Base-by-base conservation (phyloP, 164 flowering plant species). In the Cinnamomum micranthum region DNA sequence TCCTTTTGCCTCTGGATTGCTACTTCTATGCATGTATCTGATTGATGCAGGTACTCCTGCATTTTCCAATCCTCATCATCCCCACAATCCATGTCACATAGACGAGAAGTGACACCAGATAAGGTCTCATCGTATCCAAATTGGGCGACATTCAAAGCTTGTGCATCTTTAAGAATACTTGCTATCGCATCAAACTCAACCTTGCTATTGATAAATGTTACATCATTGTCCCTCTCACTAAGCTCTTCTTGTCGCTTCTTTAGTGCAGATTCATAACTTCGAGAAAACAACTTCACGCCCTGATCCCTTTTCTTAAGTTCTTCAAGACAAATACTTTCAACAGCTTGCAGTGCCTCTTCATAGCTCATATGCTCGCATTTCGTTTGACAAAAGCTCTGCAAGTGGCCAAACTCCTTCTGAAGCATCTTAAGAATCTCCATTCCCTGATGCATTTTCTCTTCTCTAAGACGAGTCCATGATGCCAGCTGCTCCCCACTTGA, bases 1-100 rank as follows among this genome's bases (percentile, higher is more conserved):
- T 96, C 97, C 82, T 94, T 94, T 80, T 85, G 98, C 69, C 87
- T 89, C 84, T 89, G 97, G 66, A 96, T 88, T 14, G 93, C 90
- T 75, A 78, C 81, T 82, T 90, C 94, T 35, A 92, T 77, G 75
- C 90, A 86, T 75, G 90, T 80, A 74, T 94, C 93, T 77, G 87
- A 77, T 82, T 90, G 95, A 78, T 88, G 91, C 74, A 86, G 60
- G 72, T 77, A 88, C 76, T 93, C 95, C 78, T 86, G 91, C 51
- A 84, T 78, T 81, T 86, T 89, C 95, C 95, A 89, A 74, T 90
- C 93, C 71, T 83, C 89, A 58, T 86, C 91, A 83, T 90, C 92
- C 33, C 95, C 93, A 78, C 89, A 71, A 81, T 91, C 98, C 81
- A 89, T 68, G 84, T 93, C 97, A 84, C 86, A 86, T 15, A 88